These are phyloP conservation scores for Ophiostoma australiae DNA, from an alignment of 2,329 filamentous ascomycete species.

Conservation along the genomic window DNA sequence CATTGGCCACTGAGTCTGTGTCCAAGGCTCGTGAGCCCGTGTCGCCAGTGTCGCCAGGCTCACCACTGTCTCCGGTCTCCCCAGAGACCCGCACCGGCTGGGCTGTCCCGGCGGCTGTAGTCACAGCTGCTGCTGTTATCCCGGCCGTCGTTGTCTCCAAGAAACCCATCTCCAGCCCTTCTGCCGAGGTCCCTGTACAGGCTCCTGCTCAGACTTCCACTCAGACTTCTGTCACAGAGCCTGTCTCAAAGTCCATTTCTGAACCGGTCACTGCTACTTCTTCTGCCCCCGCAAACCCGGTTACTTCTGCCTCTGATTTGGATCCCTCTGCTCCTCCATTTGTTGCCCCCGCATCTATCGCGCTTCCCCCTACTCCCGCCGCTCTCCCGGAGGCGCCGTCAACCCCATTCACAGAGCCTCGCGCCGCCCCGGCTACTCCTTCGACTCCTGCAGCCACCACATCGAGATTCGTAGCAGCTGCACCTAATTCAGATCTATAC, in stretches of 20 bases:
- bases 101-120: background rate
- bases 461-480: background rate
- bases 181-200: background rate
- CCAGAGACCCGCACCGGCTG: background rate
- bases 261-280: background rate
- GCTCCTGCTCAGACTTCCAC: background rate
- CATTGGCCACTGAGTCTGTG: background rate
- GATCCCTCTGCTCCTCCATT: background rate
- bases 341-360: background rate
- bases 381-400: background rate
- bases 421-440: background rate
- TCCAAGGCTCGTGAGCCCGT: slow-evolving; percentile 4
- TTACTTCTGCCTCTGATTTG: background rate
- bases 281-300: background rate
- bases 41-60: background rate
- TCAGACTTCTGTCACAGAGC: background rate
- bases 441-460: background rate
- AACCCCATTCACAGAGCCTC: background rate
- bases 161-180: background rate
- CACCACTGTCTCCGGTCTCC: background rate
- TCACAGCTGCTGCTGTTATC: background rate
- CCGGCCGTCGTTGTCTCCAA: slow-evolving; percentile 8
- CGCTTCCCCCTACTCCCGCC: background rate
- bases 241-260: background rate
- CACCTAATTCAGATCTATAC: background rate